Conservation (phyloP, 257 asterid species). For the Nicotiana undulata region DNA sequence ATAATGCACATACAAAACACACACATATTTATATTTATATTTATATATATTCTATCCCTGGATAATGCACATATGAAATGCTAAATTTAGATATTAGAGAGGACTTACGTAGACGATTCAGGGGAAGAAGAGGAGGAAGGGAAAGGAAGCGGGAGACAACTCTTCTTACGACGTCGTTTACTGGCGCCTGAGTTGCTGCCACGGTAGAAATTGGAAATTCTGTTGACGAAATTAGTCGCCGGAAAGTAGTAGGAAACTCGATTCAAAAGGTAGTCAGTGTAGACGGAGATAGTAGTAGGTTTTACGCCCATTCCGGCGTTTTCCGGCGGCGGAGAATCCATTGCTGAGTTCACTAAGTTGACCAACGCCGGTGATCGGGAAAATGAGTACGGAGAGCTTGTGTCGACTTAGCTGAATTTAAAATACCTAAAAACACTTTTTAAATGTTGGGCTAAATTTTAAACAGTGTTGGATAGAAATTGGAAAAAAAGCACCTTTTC, state of each 20-base stretch:
- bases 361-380: slow-evolving; percentile 4
- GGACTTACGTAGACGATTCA: slow-evolving; percentile 45
- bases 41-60: too few relatives aligned
- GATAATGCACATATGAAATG: not conserved
- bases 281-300: slow-evolving; percentile 35
- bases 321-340: slow-evolving; percentile 36
- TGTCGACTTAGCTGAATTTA: too few relatives aligned
- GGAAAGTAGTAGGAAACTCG: slow-evolving; percentile 42
- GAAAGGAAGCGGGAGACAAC: slow-evolving; percentile 77
- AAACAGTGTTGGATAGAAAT: too few relatives aligned
- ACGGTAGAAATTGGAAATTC: slow-evolving; percentile 26
- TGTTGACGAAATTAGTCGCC: slow-evolving; percentile 17
- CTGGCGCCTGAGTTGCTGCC: slow-evolving; percentile 3
- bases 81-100: not conserved
- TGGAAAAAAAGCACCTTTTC: too few relatives aligned
- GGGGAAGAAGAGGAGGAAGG: slow-evolving; percentile 45
- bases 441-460: too few relatives aligned
- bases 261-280: slow-evolving; percentile 42
- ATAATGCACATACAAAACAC: not conserved
- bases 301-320: slow-evolving; percentile 18
- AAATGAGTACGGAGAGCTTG: not conserved
- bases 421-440: too few relatives aligned
- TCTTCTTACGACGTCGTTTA: slow-evolving; percentile 53
- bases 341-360: not conserved
- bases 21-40: not conserved